phyloP scores from a whole-genome alignment of 2,329 filamentous ascomycete species.

The Aspergillus carbonarius region DNA sequence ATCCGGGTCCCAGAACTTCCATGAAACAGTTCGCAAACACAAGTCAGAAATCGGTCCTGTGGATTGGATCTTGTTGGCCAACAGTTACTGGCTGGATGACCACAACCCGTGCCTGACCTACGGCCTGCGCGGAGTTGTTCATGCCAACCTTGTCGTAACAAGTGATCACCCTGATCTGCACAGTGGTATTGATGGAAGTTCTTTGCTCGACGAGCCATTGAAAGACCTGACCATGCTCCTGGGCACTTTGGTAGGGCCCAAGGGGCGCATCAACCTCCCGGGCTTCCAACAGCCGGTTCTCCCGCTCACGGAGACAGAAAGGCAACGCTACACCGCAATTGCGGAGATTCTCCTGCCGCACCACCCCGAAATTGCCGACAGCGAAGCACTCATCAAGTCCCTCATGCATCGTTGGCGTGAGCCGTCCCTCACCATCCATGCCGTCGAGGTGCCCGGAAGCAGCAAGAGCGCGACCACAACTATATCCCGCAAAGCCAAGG shows the following conservation, averaged over 20 bases:
- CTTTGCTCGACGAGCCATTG: constrained; percentile 83
- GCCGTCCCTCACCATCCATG: constrained; percentile 89
- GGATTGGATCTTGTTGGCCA: constrained; percentile 92
- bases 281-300: constrained; percentile 85
- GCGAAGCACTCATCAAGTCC: constrained; percentile 73
- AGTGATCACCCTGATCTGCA: constrained; percentile 86
- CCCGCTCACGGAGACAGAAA: constrained; percentile 71
- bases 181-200: constrained; percentile 93
- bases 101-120: constrained; percentile 95
- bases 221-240: constrained; percentile 86
- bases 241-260: constrained; percentile 74
- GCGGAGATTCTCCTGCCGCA: constrained; percentile 71
- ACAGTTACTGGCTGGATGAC: constrained; percentile 98
- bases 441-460: constrained; percentile 80
- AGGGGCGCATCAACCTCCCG: constrained; percentile 80
- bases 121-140: constrained; percentile 86
- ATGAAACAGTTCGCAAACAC: constrained; percentile 74
- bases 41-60: constrained; percentile 84
- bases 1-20: constrained; percentile 86
- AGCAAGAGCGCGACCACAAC: constrained; percentile 77
- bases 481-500: constrained; percentile 85
- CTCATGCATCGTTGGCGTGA: constrained; percentile 95
- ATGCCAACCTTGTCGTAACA: constrained; percentile 85
- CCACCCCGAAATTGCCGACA: constrained; percentile 63
- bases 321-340: constrained; percentile 80